Evolutionary conservation across 768 basidiomycete species (phyloP).

Genomic region (Mrakia frigida): DNA sequence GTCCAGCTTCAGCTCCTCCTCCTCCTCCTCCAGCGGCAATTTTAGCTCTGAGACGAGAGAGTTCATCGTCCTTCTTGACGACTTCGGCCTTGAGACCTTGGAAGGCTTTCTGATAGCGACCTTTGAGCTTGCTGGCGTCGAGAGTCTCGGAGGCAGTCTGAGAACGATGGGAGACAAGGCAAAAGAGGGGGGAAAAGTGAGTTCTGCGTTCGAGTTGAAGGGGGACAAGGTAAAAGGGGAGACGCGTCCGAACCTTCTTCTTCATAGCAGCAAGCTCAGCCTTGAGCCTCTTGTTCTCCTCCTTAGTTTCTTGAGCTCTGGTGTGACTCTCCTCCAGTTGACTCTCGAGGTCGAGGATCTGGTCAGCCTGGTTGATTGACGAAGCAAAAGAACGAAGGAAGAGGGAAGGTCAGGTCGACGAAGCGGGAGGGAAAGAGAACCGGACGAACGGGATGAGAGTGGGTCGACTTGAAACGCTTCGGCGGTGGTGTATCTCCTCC

Average conservation of each 20-base stretch:
- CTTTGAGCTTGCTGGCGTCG: not conserved
- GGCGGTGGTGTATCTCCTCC: not conserved
- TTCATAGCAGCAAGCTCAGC: not conserved
- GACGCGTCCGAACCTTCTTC: not conserved
- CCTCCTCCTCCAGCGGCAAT: not conserved
- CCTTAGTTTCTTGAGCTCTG: not conserved
- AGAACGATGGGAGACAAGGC: not conserved
- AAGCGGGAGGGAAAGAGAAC: not conserved
- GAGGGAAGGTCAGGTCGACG: not conserved
- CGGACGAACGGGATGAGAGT: not conserved
- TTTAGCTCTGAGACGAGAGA: not conserved
- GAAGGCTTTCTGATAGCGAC: not conserved
- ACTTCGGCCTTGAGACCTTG: not conserved
- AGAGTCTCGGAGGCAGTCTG: not conserved
- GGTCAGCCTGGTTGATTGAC: not conserved
- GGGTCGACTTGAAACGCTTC: slow-evolving; percentile 4
- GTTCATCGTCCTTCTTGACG: slow-evolving; percentile 2
- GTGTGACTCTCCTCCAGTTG: not conserved
- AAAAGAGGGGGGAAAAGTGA: not conserved
- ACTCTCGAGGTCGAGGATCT: not conserved
- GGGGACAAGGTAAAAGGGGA: not conserved
- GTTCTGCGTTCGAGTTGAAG: not conserved
- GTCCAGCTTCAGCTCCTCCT: not conserved
- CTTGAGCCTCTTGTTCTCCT: not conserved
- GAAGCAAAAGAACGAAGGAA: not conserved